Conservation (phyloP, 495 filamentous ascomycete species). For the Penicillium silybi region DNA sequence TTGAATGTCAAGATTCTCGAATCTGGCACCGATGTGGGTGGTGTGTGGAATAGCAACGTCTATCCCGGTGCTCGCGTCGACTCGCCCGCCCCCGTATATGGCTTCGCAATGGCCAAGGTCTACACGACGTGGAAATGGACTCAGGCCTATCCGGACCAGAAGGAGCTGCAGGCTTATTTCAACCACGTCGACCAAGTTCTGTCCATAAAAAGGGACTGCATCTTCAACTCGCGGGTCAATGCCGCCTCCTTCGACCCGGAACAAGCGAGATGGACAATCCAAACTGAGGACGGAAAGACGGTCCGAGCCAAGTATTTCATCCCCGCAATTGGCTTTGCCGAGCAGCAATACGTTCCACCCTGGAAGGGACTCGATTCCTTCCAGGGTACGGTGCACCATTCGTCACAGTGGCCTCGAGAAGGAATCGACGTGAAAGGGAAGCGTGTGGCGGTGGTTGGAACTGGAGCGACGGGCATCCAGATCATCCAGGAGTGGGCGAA, state of each 20-base stretch:
- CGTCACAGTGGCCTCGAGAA: constrained; percentile 38
- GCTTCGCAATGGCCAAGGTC: constrained; percentile 44
- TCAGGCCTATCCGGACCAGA: constrained; percentile 15
- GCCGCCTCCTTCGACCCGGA: constrained; percentile 42
- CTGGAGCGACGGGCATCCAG: constrained; percentile 59
- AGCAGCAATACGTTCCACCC: constrained; percentile 38
- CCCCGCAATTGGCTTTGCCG: constrained; percentile 32
- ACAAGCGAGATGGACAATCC: constrained; percentile 43
- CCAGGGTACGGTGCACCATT: constrained; percentile 44
- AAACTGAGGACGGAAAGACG: constrained; percentile 38
- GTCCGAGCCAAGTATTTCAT: constrained; percentile 45
- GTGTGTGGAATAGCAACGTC: constrained; percentile 50
- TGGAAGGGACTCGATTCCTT: constrained; percentile 51
- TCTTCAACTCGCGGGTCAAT: constrained; percentile 46
- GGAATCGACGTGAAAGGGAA: constrained; percentile 44
- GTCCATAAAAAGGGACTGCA: constrained; percentile 46
- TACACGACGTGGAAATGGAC: constrained; percentile 40
- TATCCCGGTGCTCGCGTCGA: constrained; percentile 52
- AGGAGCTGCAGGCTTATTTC: background rate
- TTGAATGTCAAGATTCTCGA: constrained; percentile 40
- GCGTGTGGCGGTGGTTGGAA: constrained; percentile 52
- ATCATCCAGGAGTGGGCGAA: constrained; percentile 44
- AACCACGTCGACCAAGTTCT: constrained; percentile 41
- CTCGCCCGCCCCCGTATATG: constrained; percentile 44
- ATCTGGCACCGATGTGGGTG: constrained; percentile 42